These are phyloP conservation scores for Pseudogymnoascus sp. DNA, from an alignment of 2,329 filamentous ascomycete genomes.

Conservation along the genomic window DNA sequence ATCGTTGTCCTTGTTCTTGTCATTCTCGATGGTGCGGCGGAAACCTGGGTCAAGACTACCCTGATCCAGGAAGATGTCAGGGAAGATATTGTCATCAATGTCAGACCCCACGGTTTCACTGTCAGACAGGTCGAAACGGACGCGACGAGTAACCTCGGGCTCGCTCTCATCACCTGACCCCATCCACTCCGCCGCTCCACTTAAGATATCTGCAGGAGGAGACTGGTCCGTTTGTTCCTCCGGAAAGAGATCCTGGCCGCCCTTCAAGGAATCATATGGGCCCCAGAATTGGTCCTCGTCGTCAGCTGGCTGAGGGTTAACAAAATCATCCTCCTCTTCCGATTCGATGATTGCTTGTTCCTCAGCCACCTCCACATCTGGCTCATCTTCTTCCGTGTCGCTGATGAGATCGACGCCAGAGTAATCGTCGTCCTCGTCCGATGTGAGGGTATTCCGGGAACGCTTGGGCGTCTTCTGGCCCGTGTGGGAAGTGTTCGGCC, in stretches of 20 bases:
- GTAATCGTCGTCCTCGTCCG: constrained; percentile 60
- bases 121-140: constrained; percentile 66
- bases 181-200: constrained; percentile 15
- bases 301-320: constrained; percentile 27
- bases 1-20: constrained; percentile 42
- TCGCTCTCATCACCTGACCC: constrained; percentile 13
- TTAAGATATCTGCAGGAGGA: constrained; percentile 14
- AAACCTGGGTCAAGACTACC: constrained; percentile 65
- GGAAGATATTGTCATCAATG: constrained; percentile 53
- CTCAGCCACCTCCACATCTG: constrained; percentile 70
- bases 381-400: constrained; percentile 73
- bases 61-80: constrained; percentile 72
- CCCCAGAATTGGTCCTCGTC: constrained; percentile 34
- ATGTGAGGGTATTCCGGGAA: constrained; percentile 44
- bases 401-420: constrained; percentile 72
- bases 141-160: constrained; percentile 37
- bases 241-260: constrained; percentile 23
- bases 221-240: constrained; percentile 28
- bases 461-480: constrained; percentile 18
- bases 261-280: constrained; percentile 49
- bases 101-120: constrained; percentile 58
- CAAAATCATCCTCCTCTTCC: constrained; percentile 36
- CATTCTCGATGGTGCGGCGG: constrained; percentile 65
- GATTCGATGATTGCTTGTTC: constrained; percentile 61
- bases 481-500: constrained; percentile 34